These are phyloP conservation scores for Suillus hirtellus DNA, from an alignment of 768 basidiomycete genomes.

Conservation along the genomic window DNA sequence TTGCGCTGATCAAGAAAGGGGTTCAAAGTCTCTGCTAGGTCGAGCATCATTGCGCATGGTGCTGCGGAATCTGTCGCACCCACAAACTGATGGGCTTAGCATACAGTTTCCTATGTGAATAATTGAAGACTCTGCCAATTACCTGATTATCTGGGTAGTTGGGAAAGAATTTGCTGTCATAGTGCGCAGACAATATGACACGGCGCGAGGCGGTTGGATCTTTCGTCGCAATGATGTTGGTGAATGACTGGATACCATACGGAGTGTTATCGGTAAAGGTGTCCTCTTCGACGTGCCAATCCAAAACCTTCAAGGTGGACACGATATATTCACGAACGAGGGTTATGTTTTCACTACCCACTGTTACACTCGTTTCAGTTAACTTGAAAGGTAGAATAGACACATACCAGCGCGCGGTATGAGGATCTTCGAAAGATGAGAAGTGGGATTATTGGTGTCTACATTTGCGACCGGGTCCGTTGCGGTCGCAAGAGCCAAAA, in stretches of 20 bases:
- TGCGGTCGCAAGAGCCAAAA: conserved; percentile 50
- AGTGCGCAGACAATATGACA: conserved; percentile 89
- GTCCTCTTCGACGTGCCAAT: conserved; percentile 90
- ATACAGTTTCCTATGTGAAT: not conserved
- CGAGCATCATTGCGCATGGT: conserved; percentile 91
- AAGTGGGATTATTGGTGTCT: conserved; percentile 62
- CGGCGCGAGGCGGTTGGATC: conserved; percentile 81
- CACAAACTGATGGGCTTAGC: conserved; percentile 63
- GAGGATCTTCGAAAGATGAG: conserved; percentile 80
- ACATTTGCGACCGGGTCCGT: conserved; percentile 68
- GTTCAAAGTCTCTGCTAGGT: conserved; percentile 83
- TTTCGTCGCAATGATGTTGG: conserved; percentile 94
- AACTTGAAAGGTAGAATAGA: conserved; percentile 7
- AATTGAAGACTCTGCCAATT: conserved; percentile 20
- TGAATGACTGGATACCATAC: conserved; percentile 74
- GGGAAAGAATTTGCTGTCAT: conserved; percentile 88
- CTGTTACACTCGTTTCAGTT: conserved; percentile 32
- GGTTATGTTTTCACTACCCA: conserved; percentile 76
- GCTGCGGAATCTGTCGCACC: conserved; percentile 98
- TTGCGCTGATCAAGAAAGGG: conserved; percentile 65
- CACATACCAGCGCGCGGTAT: conserved; percentile 80
- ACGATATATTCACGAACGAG: conserved; percentile 80
- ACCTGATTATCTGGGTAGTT: conserved; percentile 75
- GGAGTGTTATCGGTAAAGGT: conserved; percentile 80
- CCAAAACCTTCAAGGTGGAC: conserved; percentile 63